Evolutionary conservation across 208 protist genomes (phyloP).

Genomic region (Trypanosoma lewisi): DNA sequence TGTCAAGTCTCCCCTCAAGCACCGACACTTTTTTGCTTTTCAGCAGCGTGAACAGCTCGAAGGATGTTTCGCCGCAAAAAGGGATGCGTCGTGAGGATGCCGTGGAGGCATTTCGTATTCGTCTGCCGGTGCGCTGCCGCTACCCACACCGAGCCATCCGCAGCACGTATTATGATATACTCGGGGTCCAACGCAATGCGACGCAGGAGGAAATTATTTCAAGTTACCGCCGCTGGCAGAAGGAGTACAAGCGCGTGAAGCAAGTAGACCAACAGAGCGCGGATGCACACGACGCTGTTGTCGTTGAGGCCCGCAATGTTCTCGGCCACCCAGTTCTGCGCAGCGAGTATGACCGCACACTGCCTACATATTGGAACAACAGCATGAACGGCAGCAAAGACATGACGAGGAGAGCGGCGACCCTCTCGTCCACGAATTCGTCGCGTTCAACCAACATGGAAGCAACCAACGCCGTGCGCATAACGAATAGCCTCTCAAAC

Average conservation of each 20-base stretch:
- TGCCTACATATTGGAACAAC: conserved; percentile 22
- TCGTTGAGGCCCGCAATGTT: conserved; percentile 84
- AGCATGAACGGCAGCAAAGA: background rate
- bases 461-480: background rate
- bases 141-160: conserved; percentile 64
- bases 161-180: conserved; percentile 87
- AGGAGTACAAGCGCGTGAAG: conserved; percentile 60
- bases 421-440: conserved; percentile 23
- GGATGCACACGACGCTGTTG: conserved; percentile 62
- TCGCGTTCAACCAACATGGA: conserved; percentile 19
- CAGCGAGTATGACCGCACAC: conserved; percentile 60
- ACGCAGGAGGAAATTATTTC: conserved; percentile 47
- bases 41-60: background rate
- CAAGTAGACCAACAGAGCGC: conserved; percentile 48
- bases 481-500: background rate
- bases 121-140: conserved; percentile 69
- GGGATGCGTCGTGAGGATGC: background rate
- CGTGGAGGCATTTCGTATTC: conserved; percentile 31
- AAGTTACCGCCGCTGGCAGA: conserved; percentile 66
- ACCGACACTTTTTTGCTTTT: conserved; percentile 8
- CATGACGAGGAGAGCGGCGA: conserved; percentile 1
- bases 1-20: conserved; percentile 19
- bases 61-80: conserved; percentile 9
- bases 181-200: conserved; percentile 46
- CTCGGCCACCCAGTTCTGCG: conserved; percentile 61